Evolutionary conservation across 306 rosid species (phyloP).

Genomic region (Urtica urens): DNA sequence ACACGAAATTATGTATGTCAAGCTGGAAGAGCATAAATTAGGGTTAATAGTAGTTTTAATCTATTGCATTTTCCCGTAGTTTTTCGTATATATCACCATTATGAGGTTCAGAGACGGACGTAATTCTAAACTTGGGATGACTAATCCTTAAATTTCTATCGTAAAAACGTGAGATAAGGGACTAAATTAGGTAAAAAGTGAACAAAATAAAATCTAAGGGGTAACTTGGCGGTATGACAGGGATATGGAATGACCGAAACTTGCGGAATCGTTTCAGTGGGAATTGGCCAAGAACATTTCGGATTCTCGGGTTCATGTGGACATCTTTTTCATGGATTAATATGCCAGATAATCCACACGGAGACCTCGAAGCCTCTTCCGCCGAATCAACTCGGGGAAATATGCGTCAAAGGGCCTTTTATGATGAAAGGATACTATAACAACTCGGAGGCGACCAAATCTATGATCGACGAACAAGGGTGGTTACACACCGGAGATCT

Average conservation of each 20-base stretch:
- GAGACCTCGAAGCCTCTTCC: slow-evolving; percentile 75
- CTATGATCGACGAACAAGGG: slow-evolving; percentile 50
- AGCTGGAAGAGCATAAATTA: no score
- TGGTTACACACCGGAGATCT: slow-evolving; percentile 97
- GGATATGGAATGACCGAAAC: slow-evolving; percentile 98
- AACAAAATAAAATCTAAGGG: no score
- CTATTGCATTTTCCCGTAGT: no score
- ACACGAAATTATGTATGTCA: no score
- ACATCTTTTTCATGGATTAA: slow-evolving; percentile 53
- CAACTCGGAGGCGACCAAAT: slow-evolving; percentile 59
- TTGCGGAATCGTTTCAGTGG: slow-evolving; percentile 51
- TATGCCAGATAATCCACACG: slow-evolving; percentile 50
- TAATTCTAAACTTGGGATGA: no score
- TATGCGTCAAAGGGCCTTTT: slow-evolving; percentile 75
- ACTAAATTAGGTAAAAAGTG: no score
- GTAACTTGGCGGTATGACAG: slow-evolving; percentile 19
- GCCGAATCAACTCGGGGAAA: slow-evolving; percentile 75
- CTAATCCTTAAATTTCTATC: no score
- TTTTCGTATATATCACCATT: no score
- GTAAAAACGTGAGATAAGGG: no score
- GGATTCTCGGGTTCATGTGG: slow-evolving; percentile 68
- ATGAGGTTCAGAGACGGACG: no score
- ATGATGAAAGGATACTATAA: slow-evolving; percentile 84
- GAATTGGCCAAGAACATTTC: slow-evolving; percentile 28
- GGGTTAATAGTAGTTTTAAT: no score